These are phyloP conservation scores for Elsinoe batatas DNA, from an alignment of 2,329 filamentous ascomycete species.

Conservation along the genomic window DNA sequence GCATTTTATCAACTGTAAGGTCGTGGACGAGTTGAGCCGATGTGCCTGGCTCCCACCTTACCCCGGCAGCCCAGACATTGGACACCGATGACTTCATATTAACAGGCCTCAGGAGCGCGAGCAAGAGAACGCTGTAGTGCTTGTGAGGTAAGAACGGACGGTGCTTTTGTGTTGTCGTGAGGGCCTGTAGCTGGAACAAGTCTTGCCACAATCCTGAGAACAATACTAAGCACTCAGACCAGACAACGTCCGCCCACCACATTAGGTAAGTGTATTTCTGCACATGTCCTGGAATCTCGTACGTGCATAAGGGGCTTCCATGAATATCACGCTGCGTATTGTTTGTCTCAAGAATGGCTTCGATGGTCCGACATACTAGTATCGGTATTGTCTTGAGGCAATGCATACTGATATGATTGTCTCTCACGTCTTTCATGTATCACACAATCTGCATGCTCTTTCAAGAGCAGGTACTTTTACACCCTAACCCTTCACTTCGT, in stretches of 20 bases:
- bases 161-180: too few relatives aligned
- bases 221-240: conserved; percentile 16
- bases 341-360: not conserved
- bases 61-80: too few relatives aligned
- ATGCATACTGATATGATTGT: not conserved
- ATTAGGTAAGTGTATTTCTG: not conserved
- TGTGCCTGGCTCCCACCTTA: too few relatives aligned
- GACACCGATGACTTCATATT: too few relatives aligned
- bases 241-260: not conserved
- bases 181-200: not conserved
- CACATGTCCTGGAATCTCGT: too few relatives aligned
- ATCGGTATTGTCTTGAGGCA: not conserved
- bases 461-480: not conserved
- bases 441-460: not conserved
- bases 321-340: not conserved
- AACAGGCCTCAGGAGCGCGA: too few relatives aligned
- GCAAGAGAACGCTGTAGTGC: too few relatives aligned
- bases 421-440: not conserved
- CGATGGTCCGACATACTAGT: not conserved
- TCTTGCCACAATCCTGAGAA: conserved; percentile 14
- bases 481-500: not conserved
- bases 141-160: too few relatives aligned
- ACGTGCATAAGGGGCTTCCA: not conserved
- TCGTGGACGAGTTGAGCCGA: too few relatives aligned
- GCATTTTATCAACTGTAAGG: too few relatives aligned